These are phyloP conservation scores for Aurantiochytrium sp. DNA, from an alignment of 108 stramenopile species.

Conservation along the genomic window DNA sequence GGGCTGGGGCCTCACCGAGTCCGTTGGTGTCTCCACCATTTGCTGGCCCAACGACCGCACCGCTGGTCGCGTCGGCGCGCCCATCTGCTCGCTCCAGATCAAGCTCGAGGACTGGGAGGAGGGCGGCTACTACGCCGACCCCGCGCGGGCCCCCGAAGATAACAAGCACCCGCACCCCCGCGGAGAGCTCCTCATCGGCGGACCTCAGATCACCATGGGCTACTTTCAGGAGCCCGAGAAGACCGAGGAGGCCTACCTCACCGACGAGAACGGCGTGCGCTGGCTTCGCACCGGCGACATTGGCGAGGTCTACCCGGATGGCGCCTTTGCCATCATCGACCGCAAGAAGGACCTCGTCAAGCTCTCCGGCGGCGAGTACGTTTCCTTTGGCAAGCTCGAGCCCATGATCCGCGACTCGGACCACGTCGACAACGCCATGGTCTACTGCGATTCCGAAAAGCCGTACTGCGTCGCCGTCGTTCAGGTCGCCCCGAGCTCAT, in stretches of 20 bases:
- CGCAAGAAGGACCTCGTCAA: constrained; percentile 73
- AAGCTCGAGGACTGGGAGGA: constrained; percentile 40
- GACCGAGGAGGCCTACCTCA: constrained; percentile 19
- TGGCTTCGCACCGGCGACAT: constrained; percentile 40
- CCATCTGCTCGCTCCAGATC: constrained; percentile 19
- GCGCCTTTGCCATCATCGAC: constrained; percentile 33
- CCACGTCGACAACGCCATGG: constrained; percentile 9
- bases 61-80: constrained; percentile 9
- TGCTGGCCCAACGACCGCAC: constrained; percentile 1
- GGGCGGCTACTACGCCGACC: constrained; percentile 31
- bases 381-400: constrained; percentile 19
- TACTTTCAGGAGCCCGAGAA: constrained; percentile 37
- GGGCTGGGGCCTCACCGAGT: constrained; percentile 38
- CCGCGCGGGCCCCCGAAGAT: not conserved
- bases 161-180: not conserved
- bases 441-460: constrained; percentile 21
- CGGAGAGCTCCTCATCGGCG: not conserved
- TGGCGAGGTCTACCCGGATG: constrained; percentile 14
- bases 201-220: constrained; percentile 21
- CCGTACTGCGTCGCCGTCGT: not conserved
- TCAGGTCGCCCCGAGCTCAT: not conserved
- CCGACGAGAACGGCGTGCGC: constrained; percentile 1
- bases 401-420: not conserved
- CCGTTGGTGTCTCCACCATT: constrained; percentile 30
- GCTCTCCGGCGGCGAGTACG: constrained; percentile 32